phyloP scores from a whole-genome alignment of 2,329 filamentous ascomycete genomes.

The Aspergillus intermedius region DNA sequence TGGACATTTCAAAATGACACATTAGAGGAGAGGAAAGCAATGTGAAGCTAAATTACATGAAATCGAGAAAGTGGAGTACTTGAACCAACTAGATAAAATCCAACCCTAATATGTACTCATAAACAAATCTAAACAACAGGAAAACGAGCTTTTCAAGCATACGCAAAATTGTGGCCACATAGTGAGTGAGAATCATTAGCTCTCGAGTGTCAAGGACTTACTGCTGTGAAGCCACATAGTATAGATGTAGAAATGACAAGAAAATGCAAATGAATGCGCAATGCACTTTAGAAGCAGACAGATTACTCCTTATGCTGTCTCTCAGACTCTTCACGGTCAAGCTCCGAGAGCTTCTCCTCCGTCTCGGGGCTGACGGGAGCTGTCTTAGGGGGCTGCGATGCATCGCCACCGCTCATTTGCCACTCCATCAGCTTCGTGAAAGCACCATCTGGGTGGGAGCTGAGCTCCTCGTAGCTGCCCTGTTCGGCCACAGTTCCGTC shows the following conservation, averaged over 20 bases:
- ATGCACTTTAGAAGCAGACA: neutral
- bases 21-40: too few species aligned
- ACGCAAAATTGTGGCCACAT: too few species aligned
- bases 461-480: constrained; percentile 74
- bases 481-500: constrained; percentile 88
- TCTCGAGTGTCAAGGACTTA: too few species aligned
- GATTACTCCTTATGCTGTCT: constrained; percentile 22
- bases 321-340: constrained; percentile 33
- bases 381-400: constrained; percentile 17
- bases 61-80: too few species aligned
- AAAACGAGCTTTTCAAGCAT: too few species aligned
- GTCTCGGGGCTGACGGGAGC: constrained; percentile 30
- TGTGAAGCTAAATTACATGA: too few species aligned
- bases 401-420: constrained; percentile 86
- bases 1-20: too few species aligned
- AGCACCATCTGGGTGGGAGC: constrained; percentile 65
- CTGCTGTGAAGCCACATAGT: too few species aligned
- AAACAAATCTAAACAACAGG: too few species aligned
- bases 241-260: neutral
- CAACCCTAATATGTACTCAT: too few species aligned
- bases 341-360: constrained; percentile 48
- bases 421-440: constrained; percentile 98
- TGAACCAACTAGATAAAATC: too few species aligned
- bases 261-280: neutral
- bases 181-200: too few species aligned